Base-by-base conservation (phyloP, 2,329 filamentous ascomycete genomes). In the Paraphaeosphaeria minitans region DNA sequence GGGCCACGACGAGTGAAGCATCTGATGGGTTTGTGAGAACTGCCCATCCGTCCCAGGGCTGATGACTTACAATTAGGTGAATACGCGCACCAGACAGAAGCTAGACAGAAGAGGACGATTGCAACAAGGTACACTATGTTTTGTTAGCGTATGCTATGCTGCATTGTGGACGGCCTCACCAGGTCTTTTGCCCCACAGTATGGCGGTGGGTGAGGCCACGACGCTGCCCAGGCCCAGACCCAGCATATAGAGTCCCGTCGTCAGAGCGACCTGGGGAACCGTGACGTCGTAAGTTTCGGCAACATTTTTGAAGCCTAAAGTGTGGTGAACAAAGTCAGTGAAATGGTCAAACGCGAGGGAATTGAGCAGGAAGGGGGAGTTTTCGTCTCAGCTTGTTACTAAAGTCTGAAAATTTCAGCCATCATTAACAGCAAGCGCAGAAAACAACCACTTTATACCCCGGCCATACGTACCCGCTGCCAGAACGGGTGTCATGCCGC, bases 191-290 rank as follows among this genome's bases (percentile, higher is more conserved):
- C 94, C 95, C 59, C 81, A 97, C 0, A 97, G 74, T 61, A 98
- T 97, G 31, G 94, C 94, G 0, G 93, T 97, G 0, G 94, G 95
- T 0, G 91, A 95, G 68, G 90, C 89, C 53, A 98, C 72, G 7
- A 97, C 88, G 19, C 88, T 92, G 1, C 94, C 94, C 1, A 97
- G 68, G 1, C 93, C 94, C 41, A 98, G 80, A 0, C 95, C 95
- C 85, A 97, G 84, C 93, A 98, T 97, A 79, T 92, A 97, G 14
- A 97, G 79, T 0, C 93, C 93, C 0, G 93, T 97, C 0, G 94
- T 98, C 57, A 96, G 82, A 2, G 94, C 89, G 4, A 97, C 92
- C 53, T 85, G 78, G 31, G 92, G 85, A 16, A 90, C 86, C 0
- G 85, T 82, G 22, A 97, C 85, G 59, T 84, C 61, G 71, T 90